Evolutionary conservation across 2,329 filamentous ascomycete species (phyloP).

Genomic region (Colletotrichum higginsianum): DNA sequence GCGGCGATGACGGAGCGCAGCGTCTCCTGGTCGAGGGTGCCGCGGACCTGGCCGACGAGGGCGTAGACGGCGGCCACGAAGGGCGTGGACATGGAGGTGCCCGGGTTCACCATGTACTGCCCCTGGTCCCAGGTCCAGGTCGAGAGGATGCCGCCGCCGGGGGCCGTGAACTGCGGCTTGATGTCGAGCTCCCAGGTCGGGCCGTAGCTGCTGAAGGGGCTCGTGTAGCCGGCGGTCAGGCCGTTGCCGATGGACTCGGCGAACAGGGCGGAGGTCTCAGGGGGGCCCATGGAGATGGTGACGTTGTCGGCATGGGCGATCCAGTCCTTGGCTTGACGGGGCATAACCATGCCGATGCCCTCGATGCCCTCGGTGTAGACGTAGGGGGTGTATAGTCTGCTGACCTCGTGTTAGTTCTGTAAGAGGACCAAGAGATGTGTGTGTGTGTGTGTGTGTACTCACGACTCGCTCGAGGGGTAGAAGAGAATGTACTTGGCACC

Average conservation of each 20-base stretch:
- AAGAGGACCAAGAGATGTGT: too few species aligned
- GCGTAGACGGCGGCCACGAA: conserved; percentile 58
- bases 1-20: conserved; percentile 49
- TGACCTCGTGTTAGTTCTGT: conserved; percentile 6
- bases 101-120: conserved; percentile 64
- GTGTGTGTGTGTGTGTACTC: background rate
- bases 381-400: conserved; percentile 16
- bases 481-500: conserved; percentile 60
- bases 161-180: conserved; percentile 64
- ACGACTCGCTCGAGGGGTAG: conserved; percentile 49
- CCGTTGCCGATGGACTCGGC: conserved; percentile 42
- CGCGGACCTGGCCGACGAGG: conserved; percentile 50
- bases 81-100: conserved; percentile 70
- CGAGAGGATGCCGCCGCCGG: conserved; percentile 66
- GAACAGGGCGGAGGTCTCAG: conserved; percentile 30
- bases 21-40: conserved; percentile 46
- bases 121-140: conserved; percentile 61
- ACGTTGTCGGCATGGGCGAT: conserved; percentile 45
- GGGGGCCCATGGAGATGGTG: conserved; percentile 44
- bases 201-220: conserved; percentile 60
- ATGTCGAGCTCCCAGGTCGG: conserved; percentile 62
- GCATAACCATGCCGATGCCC: conserved; percentile 41
- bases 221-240: conserved; percentile 54
- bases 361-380: conserved; percentile 34
- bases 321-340: conserved; percentile 46